Base-by-base conservation (phyloP, 2,329 filamentous ascomycete genomes). In the Phaeoacremonium minimum region DNA sequence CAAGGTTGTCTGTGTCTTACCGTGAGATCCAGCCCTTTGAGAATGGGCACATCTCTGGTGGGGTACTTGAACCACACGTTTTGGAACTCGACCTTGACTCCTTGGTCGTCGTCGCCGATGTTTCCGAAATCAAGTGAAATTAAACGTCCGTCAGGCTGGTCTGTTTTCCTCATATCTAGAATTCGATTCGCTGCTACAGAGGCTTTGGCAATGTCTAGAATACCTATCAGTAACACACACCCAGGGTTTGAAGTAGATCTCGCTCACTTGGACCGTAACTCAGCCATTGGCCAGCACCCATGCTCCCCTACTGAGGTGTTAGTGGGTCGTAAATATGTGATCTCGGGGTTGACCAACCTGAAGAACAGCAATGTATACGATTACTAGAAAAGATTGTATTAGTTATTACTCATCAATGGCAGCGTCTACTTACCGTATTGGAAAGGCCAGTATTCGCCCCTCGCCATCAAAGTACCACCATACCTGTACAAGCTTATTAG, bases 351-450 rank as follows among this genome's bases (percentile, higher is more conserved):
- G 4, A 36, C 45, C 29, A 28, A 52, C 50, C 45, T 56, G 54
- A n/a, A 58, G 32, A 2, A 58, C 54, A 11, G 56, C 53, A 26
- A 58, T 53, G 19, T 57, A 57, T 5, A 59, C 56, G 9, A 59
- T 46, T 16, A 57, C 51, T 46, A 4, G n/a, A 3, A 4, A 18
- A 14, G 28, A n/a, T n/a, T n/a, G n/a, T n/a, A n/a, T n/a, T n/a
- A n/a, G n/a, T n/a, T n/a, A n/a, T n/a, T n/a, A n/a, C n/a, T n/a
- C n/a, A n/a, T n/a, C n/a, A n/a, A n/a, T 12, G 16, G 14, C n/a
- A 12, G n/a, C 4, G 16, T n/a, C 12, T 9, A 31, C 42, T 36
- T 13, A 46, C 44, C 40, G 36, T 59, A 58, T 35, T 59, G 56
- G 22, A 59, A 58, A 1, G 54, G 51, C 5, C 37, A 43, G 22